These are phyloP conservation scores for Peribolospora baueri DNA, from an alignment of 768 basidiomycete genomes.

Conservation along the genomic window DNA sequence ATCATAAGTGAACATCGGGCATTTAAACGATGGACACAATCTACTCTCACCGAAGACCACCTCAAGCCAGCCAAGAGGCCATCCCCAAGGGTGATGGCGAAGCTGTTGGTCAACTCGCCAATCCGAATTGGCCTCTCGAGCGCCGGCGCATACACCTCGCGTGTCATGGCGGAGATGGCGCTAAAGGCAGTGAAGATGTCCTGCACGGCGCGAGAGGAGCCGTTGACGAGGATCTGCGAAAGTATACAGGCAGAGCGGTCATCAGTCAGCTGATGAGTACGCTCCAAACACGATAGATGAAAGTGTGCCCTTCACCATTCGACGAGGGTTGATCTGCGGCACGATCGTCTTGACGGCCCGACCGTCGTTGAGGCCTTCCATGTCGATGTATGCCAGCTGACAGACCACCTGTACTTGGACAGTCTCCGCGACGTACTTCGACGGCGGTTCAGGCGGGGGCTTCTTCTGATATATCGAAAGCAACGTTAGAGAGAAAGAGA, in stretches of 20 bases:
- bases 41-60: conserved; percentile 53
- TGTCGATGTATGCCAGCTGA: conserved; percentile 68
- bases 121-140: conserved; percentile 61
- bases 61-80: conserved; percentile 50
- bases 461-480: conserved; percentile 24
- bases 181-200: conserved; percentile 56
- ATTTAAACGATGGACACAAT: background rate
- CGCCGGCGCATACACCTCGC: conserved; percentile 61
- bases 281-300: conserved; percentile 8
- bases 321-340: conserved; percentile 83
- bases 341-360: conserved; percentile 91
- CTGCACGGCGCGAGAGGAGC: conserved; percentile 38
- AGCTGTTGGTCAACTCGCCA: conserved; percentile 85
- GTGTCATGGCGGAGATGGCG: conserved; percentile 68
- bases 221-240: conserved; percentile 65
- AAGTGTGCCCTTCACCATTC: conserved; percentile 36
- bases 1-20: conserved; percentile 1
- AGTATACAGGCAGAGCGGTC: background rate
- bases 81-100: conserved; percentile 81
- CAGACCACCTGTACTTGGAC: conserved; percentile 62
- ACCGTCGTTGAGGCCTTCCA: conserved; percentile 91
- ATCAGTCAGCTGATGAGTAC: background rate
- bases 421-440: conserved; percentile 58
- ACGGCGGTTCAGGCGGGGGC: conserved; percentile 59
- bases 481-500: background rate